A percentile compares a stretch with the other conserved stretches of the same genome.
phyloP scores from a whole-genome alignment of 1,284 basidiomycete species.

The Amylostereum areolatum region DNA sequence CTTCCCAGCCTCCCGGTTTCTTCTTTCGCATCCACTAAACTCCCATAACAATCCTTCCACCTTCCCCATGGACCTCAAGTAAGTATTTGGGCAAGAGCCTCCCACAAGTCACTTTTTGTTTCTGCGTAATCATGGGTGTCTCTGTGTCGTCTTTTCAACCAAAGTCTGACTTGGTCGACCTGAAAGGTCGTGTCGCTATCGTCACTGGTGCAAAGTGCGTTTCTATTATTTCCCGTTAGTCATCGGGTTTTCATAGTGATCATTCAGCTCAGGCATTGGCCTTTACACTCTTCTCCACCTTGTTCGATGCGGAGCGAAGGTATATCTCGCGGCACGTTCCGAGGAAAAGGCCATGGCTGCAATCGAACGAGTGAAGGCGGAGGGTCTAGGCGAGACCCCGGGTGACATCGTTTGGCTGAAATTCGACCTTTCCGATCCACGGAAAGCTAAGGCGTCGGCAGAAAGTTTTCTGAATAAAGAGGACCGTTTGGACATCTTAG shows the following conservation, averaged over 20 bases:
- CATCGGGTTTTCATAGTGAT: not conserved
- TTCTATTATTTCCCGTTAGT: not conserved
- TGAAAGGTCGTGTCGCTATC: conserved; percentile 10
- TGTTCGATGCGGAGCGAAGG: conserved; percentile 4
- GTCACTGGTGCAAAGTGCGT: conserved; percentile 13
- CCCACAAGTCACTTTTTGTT: too few relatives aligned
- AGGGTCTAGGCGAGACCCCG: conserved; percentile 5
- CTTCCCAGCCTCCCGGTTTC: too few relatives aligned
- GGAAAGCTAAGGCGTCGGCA: conserved; percentile 13
- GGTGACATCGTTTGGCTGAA: conserved; percentile 12
- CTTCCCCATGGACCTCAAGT: too few relatives aligned
- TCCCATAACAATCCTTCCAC: too few relatives aligned
- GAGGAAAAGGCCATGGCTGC: conserved; percentile 3
- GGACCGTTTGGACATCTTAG: conserved; percentile 16
- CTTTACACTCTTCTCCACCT: not conserved
- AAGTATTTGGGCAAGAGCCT: too few relatives aligned
- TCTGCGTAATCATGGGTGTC: too few relatives aligned
- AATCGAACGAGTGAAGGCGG: not conserved
- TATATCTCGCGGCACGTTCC: conserved; percentile 4
- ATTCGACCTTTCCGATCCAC: conserved; percentile 14
- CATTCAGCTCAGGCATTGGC: conserved; percentile 9
- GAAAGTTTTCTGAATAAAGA: conserved; percentile 17
- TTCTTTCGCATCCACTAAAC: too few relatives aligned
- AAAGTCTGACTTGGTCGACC: conserved; percentile 6
- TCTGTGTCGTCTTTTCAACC: too few relatives aligned